A percentile compares a stretch with the other conserved stretches of the same genome.
Conservation (phyloP, 2,329 filamentous ascomycete genomes). For the Triangularia setosa region DNA sequence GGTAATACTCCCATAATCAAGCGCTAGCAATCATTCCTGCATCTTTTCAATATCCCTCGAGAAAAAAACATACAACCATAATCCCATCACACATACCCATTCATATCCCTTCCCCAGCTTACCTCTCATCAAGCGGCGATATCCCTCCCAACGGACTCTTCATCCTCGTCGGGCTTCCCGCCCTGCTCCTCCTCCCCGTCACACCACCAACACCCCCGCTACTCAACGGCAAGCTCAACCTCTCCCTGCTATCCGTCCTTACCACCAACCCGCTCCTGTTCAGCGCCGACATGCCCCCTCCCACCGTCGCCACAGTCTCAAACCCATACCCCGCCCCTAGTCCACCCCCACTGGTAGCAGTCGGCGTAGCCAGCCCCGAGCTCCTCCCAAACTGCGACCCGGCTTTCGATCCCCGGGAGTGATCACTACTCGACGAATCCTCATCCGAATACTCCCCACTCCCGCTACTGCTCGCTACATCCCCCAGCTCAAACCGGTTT, state of each 20-base stretch:
- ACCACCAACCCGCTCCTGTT: conserved; percentile 71
- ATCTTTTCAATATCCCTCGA: background rate
- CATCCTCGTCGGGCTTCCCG: conserved; percentile 53
- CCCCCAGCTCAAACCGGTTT: conserved; percentile 75
- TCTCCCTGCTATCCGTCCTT: conserved; percentile 81
- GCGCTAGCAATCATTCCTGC: background rate
- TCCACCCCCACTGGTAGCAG: conserved; percentile 46
- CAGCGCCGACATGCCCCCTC: conserved; percentile 40
- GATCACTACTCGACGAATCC: conserved; percentile 61
- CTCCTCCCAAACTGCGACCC: conserved; percentile 45
- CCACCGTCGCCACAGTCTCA: conserved; percentile 24
- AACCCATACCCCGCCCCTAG: conserved; percentile 35
- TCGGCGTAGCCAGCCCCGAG: conserved; percentile 66
- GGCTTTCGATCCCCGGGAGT: conserved; percentile 45
- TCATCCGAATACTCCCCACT: conserved; percentile 49
- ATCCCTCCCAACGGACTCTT: conserved; percentile 51
- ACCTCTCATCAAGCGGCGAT: conserved; percentile 43
- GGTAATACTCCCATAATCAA: background rate
- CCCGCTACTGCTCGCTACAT: conserved; percentile 38
- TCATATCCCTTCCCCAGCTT: conserved; percentile 5
- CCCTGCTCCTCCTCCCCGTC: conserved; percentile 55
- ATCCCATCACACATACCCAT: conserved; percentile 5
- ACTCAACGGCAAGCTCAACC: conserved; percentile 53
- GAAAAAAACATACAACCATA: background rate
- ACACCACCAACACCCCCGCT: conserved; percentile 55